phyloP scores from a whole-genome alignment of 2,329 filamentous ascomycete species.

The Pleurostoma richardsiae region DNA sequence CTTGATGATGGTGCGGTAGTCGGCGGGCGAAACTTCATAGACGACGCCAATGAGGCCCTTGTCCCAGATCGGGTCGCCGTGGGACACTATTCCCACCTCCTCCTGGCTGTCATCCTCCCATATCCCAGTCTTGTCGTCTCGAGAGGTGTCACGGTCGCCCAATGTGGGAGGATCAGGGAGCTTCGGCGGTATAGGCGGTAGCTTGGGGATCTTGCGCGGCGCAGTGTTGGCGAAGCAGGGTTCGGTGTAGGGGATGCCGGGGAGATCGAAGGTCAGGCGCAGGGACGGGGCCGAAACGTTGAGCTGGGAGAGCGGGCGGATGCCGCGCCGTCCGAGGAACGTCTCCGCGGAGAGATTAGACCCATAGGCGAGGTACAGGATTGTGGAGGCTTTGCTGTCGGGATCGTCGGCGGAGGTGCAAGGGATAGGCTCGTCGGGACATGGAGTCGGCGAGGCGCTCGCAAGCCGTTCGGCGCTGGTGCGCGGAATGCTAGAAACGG shows the following conservation, averaged over 20 bases:
- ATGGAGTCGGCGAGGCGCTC: constrained; percentile 13
- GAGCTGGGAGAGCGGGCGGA: constrained; percentile 73
- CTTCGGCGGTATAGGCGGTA: constrained; percentile 22
- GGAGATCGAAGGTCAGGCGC: constrained; percentile 76
- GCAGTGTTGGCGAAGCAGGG: constrained; percentile 88
- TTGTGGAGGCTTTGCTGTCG: constrained; percentile 32
- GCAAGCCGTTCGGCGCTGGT: constrained; percentile 33
- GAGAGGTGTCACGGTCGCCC: constrained; percentile 16
- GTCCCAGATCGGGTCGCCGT: constrained; percentile 59
- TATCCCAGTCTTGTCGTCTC: constrained; percentile 4
- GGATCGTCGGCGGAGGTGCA: constrained; percentile 17
- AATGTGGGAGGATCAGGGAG: constrained; percentile 20
- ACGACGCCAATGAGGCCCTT: constrained; percentile 89
- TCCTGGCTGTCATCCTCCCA: constrained; percentile 15
- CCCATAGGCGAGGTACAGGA: constrained; percentile 84
- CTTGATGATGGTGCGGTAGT: constrained; percentile 81
- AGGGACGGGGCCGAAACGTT: constrained; percentile 79
- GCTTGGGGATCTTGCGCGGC: constrained; percentile 47
- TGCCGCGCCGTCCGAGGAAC: constrained; percentile 72
- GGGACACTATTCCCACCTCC: constrained; percentile 16
- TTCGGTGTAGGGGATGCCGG: constrained; percentile 80
- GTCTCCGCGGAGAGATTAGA: constrained; percentile 81
- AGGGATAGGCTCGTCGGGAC: constrained; percentile 13
- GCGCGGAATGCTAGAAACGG: constrained; percentile 25
- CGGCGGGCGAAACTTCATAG: constrained; percentile 81